Evolutionary conservation across 768 basidiomycete species (phyloP), one percentile per base, ranked within the genome.

Genomic region (Lenzites betulinus): DNA sequence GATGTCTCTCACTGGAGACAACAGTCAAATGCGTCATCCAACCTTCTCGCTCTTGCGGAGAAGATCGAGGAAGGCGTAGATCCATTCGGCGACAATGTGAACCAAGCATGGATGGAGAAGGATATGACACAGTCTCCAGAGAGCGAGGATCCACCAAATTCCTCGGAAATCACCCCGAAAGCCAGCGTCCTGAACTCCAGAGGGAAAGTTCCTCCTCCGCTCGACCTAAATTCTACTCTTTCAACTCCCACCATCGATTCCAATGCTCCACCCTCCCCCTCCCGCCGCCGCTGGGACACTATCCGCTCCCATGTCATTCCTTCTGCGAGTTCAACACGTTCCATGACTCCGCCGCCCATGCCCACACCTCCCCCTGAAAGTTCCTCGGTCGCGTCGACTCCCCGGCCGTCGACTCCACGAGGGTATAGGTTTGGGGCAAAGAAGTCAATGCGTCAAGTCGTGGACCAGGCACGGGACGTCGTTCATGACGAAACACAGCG

Each of bases 391-490:
- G 23, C 50, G 20, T 16, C 49, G 15, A 62, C 64, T 6, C 50
- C 66, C 1, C 64, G 70, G 6, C 65, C 70, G 13, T 64, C 66
- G 12, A 71, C 70, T 0, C 70, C 70, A 3, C 65, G 64, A 35
- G 56, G 65, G 8, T 63, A 64, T 18, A 60, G 67, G 15, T 69
- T 69, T 36, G 68, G 68, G 16, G 62, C 62, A 60, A 67, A 64
- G 41, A 63, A 62, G 22, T 63, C 62, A 0, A 68, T 69, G 51
- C 63, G 67, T 15, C 85, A 89, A 23, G 83, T 88, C 13, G 87
- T 89, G 1, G 88, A 90, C 35, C 79, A 84, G 57, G 87, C 77
- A 3, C 80, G 79, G 26, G 85, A 83, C 54, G 75, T 77, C 41
- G 74, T 75, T 20, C 72, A 76, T 0, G 82, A 85, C 43, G 81